Evolutionary conservation across 495 filamentous ascomycete genomes (phyloP), one percentile per base, ranked within the genome.

Genomic region (Trypethelium eluteriae): DNA sequence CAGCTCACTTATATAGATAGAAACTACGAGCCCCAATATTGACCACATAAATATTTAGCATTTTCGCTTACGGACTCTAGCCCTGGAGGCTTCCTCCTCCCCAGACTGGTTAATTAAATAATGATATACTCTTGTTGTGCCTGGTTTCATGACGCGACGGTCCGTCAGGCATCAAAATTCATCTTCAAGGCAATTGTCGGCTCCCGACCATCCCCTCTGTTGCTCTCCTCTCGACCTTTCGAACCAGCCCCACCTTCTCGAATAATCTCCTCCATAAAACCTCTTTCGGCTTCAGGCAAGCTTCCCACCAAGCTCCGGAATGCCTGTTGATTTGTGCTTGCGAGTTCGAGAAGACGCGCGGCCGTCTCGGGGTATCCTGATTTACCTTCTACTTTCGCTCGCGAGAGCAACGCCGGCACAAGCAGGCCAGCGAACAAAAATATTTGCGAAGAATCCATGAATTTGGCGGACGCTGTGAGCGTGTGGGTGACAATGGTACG

Each of bases 101-200:
- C 6, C 14, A 35, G 11, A 35, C 32, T 59, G 11, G 5, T 34
- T 14, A 35, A 59, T 59, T 59, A 59, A 32, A 59, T 36, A 59
- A 35, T 59, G 4, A 59, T 2, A 3, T 36, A 59, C 53, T 35
- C 5, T 34, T 36, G 18, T 35, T n/a, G 5, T 59, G 18, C n/a
- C 32, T 36, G 25, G 10, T 9, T 3, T 7, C 5, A 2, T 59
- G 6, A 59, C 32, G 10, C 2, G 53, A 59, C 5, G 6, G 18
- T 32, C 14, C 32, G 6, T 67, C 39, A 62, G 6, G 68, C 67
- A 39, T 70, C 67, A 83, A 98, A 97, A 73, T 96, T 83, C 89
- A 98, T 92, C 81, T 93, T 91, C 76, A 99, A 74, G 63, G 91
- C 91, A 83, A 99, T 99, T 67, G 79, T 96, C 14, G 94, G 95